Conservation (phyloP, 176 grass and related monocot genomes). For the Themeda triandra region DNA sequence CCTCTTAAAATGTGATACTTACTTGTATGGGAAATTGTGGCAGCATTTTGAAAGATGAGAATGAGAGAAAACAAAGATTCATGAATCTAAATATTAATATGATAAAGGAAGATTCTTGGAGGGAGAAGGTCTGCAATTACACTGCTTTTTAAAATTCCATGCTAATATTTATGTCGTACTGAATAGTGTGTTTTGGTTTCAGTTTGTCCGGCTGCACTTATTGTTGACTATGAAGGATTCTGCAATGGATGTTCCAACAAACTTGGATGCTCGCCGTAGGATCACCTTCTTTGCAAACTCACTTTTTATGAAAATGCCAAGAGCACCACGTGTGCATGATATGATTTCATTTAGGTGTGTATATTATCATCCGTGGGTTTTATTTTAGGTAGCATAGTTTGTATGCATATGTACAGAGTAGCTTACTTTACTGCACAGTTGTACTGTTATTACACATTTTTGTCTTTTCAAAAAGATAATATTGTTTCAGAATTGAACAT, state of each 20-base stretch:
- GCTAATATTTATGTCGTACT: slow-evolving; percentile 14
- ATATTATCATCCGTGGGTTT: slow-evolving; percentile 16
- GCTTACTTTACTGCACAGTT: neutral
- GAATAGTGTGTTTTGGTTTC: slow-evolving; percentile 22
- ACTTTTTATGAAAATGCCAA: slow-evolving; percentile 74
- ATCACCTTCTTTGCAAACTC: slow-evolving; percentile 84
- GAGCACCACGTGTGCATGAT: slow-evolving; percentile 52
- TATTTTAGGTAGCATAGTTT: neutral
- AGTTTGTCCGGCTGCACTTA: slow-evolving; percentile 62
- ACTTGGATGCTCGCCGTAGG: slow-evolving; percentile 82
- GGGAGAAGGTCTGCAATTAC: slow-evolving; percentile 55
- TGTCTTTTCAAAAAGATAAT: slow-evolving; percentile 3
- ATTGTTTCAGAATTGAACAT: slow-evolving; percentile 5
- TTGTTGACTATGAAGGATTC: slow-evolving; percentile 71
- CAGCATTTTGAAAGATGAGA: slow-evolving; percentile 48
- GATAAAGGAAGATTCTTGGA: slow-evolving; percentile 37
- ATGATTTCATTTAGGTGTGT: slow-evolving; percentile 81
- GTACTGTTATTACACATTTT: neutral
- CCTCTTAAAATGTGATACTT: neutral
- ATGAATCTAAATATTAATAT: slow-evolving; percentile 37
- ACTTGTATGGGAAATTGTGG: slow-evolving; percentile 21
- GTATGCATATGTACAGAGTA: neutral
- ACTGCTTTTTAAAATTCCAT: neutral
- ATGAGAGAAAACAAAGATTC: slow-evolving; percentile 46
- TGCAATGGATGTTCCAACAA: slow-evolving; percentile 63